Evolutionary conservation across 352 stramenopile genomes (phyloP).

Genomic region (Paralagenidium karlingii): DNA sequence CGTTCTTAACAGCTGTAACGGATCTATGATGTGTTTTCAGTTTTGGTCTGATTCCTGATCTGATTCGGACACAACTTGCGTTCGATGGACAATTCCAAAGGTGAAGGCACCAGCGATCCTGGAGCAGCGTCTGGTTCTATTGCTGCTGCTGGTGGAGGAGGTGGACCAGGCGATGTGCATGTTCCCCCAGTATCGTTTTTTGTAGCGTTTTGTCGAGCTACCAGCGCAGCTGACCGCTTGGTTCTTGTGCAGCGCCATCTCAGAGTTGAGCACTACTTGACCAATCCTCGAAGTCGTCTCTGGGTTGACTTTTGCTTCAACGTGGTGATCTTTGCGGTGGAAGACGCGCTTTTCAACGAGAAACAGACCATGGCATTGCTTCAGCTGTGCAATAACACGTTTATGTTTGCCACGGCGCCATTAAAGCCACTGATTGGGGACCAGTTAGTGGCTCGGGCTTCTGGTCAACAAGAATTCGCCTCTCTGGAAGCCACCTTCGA

Average conservation of each 20-base stretch:
- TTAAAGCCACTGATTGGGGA: constrained; percentile 3
- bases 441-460: background rate
- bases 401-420: constrained; percentile 26
- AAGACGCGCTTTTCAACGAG: constrained; percentile 22
- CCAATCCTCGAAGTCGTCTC: constrained; percentile 31
- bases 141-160: background rate
- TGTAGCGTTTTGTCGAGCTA: background rate
- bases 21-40: constrained; percentile 3
- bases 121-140: background rate
- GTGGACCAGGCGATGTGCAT: background rate
- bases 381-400: constrained; percentile 34
- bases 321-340: constrained; percentile 41
- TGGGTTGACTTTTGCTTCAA: constrained; percentile 58
- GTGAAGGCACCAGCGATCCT: background rate
- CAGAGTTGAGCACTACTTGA: constrained; percentile 25
- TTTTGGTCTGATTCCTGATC: background rate
- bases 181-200: background rate
- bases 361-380: constrained; percentile 26
- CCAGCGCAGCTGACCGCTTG: background rate
- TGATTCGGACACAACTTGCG: background rate
- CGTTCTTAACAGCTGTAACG: background rate
- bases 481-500: constrained; percentile 22
- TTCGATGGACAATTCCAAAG: background rate
- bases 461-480: constrained; percentile 9
- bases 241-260: constrained; percentile 18